Evolutionary conservation across 2,329 filamentous ascomycete genomes (phyloP), one percentile per base, ranked within the genome.

Genomic region (Claviceps capensis): DNA sequence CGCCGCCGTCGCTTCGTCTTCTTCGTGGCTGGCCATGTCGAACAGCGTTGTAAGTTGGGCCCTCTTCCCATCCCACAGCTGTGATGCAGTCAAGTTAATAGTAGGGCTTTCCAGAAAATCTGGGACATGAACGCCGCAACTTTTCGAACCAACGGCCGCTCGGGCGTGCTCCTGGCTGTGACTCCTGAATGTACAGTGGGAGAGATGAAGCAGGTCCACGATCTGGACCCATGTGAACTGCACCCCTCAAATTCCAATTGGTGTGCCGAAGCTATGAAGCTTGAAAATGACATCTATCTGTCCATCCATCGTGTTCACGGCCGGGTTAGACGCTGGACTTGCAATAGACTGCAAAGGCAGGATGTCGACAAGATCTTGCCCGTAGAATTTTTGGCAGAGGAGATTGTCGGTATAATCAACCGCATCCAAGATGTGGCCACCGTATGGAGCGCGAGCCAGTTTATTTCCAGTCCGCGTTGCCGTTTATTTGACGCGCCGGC

Each of bases 101-200:
- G 23, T 8, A 56, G 38, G 13, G 2, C 8, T 30, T 11, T n/a
- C 19, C 19, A 65, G 63, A 61, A 61, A 14, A 52, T 65, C 1
- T 66, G 58, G 54, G 59, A 68, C 16, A 60, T 62, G 26, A 47
- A 54, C 1, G 55, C 56, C 0, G 54, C 57, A 0, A 47, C 44
- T 0, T 61, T 62, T 7, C 52, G 52, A 2, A 52, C 53, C 4
- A 16, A 54, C 0, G 60, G 62, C 0, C 53, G 52, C 0, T 62
- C 62, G 0, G 49, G 49, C 1, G 58, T 65, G 1, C 58, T 68
- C 23, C 36, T 66, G 5, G 60, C 56, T 3, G 47, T 60, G 1
- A 53, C 56, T 5, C 63, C 64, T 1, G 58, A 62, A 13, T 62
- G 59, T 46, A 61, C 59, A 1, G 50, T 61, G 9, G 51, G 47